These are phyloP conservation scores for Marasmius sp. DNA, from an alignment of 1,284 basidiomycete species.

Conservation along the genomic window DNA sequence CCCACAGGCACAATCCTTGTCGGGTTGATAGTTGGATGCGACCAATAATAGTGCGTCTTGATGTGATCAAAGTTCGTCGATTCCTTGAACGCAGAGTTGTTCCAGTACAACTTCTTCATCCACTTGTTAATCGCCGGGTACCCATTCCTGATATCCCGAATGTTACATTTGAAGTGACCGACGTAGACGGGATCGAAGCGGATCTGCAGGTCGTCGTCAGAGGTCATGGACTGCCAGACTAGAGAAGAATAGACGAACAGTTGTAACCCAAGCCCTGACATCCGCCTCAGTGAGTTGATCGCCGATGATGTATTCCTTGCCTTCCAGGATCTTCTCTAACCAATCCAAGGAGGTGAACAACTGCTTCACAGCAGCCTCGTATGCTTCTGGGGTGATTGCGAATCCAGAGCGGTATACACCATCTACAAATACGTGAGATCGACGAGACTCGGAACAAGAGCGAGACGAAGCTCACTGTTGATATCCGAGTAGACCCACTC, in stretches of 20 bases:
- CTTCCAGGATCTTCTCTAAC: conserved; percentile 75
- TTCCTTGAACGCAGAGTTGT: conserved; percentile 82
- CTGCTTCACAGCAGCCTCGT: conserved; percentile 71
- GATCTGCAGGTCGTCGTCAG: conserved; percentile 30
- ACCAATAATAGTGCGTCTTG: conserved; percentile 78
- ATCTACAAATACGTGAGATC: conserved; percentile 40
- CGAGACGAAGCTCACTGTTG: conserved; percentile 59
- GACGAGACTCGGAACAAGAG: background rate
- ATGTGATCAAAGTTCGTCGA: conserved; percentile 89
- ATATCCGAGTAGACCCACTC: conserved; percentile 84
- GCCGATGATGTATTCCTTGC: conserved; percentile 84
- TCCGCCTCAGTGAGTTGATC: conserved; percentile 89
- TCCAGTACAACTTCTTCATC: conserved; percentile 90
- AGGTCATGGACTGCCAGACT: too few species aligned
- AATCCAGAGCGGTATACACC: conserved; percentile 92
- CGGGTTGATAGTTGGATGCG: conserved; percentile 55
- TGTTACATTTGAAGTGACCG: conserved; percentile 93
- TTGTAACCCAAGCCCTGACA: conserved; percentile 87
- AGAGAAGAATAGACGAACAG: conserved; percentile 51
- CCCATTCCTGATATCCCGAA: conserved; percentile 73
- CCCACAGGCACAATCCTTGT: conserved; percentile 75
- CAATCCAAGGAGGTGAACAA: conserved; percentile 82
- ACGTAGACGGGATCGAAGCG: conserved; percentile 85
- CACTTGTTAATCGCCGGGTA: conserved; percentile 78
- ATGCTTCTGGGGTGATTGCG: conserved; percentile 80